Percentiles rank a stretch among this genome's conserved stretches.
phyloP scores from a whole-genome alignment of 108 stramenopile species.

The Nitzschia sp. region DNA sequence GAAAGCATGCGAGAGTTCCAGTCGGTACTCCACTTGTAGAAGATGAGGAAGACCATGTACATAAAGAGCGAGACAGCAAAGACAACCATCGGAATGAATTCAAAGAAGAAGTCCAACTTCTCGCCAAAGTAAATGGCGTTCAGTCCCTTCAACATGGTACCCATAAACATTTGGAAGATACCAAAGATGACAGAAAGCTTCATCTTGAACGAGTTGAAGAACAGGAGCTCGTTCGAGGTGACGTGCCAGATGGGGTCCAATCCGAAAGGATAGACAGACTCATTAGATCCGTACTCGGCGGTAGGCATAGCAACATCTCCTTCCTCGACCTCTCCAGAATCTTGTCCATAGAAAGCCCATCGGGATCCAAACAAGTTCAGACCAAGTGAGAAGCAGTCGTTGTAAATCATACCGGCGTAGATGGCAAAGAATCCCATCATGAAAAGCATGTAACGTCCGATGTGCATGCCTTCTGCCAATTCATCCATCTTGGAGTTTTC shows the following conservation, averaged over 20 bases:
- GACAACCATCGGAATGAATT: constrained; percentile 97
- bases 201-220: constrained; percentile 99
- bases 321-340: constrained; percentile 65
- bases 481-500: constrained; percentile 85
- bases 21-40: constrained; percentile 97
- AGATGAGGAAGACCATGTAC: constrained; percentile 98
- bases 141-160: constrained; percentile 90
- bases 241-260: constrained; percentile 98
- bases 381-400: constrained; percentile 96
- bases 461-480: constrained; percentile 80
- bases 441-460: constrained; percentile 87
- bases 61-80: constrained; percentile 92
- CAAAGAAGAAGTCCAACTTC: constrained; percentile 86
- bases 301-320: constrained; percentile 63
- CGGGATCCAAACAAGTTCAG: constrained; percentile 92
- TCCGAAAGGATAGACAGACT: constrained; percentile 95
- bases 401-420: constrained; percentile 98
- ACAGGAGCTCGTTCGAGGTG: constrained; percentile 92
- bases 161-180: constrained; percentile 96
- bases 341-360: constrained; percentile 74
- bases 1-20: constrained; percentile 96
- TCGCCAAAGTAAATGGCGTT: constrained; percentile 94
- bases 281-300: constrained; percentile 73
- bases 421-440: constrained; percentile 98
- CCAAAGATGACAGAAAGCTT: constrained; percentile 98